A percentile compares a stretch with the other conserved stretches of the same genome.
These are phyloP conservation scores for Chlorella sp. DNA, from an alignment of 139 green algal species.

Conservation along the genomic window DNA sequence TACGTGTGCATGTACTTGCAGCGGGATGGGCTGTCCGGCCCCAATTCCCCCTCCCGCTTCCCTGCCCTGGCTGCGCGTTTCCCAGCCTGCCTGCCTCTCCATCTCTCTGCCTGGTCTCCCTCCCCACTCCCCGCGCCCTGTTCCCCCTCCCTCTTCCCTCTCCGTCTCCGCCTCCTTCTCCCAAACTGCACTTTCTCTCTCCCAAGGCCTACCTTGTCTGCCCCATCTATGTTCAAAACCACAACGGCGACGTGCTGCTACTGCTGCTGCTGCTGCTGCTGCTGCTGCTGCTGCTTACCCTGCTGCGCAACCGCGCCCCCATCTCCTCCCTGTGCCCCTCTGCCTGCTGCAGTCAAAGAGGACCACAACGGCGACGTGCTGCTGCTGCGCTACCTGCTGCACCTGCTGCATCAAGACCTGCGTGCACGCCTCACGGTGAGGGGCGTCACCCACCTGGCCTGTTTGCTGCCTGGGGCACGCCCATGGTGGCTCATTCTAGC, in stretches of 20 bases:
- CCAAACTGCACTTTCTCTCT: neutral
- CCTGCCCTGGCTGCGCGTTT: no score
- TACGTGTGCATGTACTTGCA: neutral
- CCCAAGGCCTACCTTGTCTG: no score
- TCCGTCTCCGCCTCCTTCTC: no score
- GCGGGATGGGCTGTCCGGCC: neutral
- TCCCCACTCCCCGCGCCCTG: neutral
- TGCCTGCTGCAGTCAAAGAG: neutral
- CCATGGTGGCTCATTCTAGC: neutral
- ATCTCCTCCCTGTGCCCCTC: neutral
- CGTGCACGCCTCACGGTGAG: neutral
- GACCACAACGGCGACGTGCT: slow-evolving; percentile 50
- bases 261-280: neutral
- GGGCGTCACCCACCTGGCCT: neutral
- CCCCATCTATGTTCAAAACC: no score
- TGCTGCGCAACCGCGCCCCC: neutral
- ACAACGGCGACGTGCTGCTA: neutral
- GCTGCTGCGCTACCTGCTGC: slow-evolving; percentile 46
- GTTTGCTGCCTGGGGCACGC: no score
- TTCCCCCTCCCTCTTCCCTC: neutral
- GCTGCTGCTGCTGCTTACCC: no score
- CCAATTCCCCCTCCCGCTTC: no score
- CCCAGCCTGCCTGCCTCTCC: neutral
- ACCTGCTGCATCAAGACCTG: slow-evolving; percentile 42
- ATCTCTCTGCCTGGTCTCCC: neutral